Evolutionary conservation across 148 eudicot genomes (phyloP).

Genomic region (Persicaria tinctoria): DNA sequence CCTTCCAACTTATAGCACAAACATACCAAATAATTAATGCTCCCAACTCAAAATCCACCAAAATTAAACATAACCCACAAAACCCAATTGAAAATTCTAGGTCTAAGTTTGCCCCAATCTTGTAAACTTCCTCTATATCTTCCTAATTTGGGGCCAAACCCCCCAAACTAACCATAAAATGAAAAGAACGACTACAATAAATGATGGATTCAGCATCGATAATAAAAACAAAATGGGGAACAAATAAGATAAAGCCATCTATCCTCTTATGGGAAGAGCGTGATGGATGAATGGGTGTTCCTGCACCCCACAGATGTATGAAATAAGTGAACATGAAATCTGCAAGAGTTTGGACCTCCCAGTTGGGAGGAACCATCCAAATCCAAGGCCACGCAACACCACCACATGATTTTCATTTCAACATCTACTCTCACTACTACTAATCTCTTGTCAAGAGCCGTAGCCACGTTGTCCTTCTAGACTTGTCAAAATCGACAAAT

Average conservation of each 20-base stretch:
- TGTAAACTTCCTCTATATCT: background rate
- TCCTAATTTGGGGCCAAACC: background rate
- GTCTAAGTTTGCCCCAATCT: background rate
- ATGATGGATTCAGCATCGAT: background rate
- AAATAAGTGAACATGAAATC: background rate
- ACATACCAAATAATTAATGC: no score
- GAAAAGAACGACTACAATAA: background rate
- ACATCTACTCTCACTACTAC: background rate
- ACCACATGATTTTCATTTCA: slow-evolving; percentile 7
- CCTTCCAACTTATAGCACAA: no score
- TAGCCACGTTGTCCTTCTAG: background rate
- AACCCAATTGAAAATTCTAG: background rate
- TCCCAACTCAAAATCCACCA: no score
- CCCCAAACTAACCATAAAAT: background rate
- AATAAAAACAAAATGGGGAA: background rate
- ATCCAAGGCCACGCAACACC: background rate
- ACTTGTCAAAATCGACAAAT: background rate
- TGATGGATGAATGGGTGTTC: background rate
- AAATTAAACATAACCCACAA: background rate
- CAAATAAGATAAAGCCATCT: background rate
- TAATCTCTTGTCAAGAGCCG: background rate
- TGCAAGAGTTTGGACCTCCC: slow-evolving; percentile 5
- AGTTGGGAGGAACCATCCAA: background rate
- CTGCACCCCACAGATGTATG: background rate
- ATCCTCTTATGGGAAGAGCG: background rate